phyloP scores from a whole-genome alignment of 2,329 filamentous ascomycete species.

The Amauroascus niger region DNA sequence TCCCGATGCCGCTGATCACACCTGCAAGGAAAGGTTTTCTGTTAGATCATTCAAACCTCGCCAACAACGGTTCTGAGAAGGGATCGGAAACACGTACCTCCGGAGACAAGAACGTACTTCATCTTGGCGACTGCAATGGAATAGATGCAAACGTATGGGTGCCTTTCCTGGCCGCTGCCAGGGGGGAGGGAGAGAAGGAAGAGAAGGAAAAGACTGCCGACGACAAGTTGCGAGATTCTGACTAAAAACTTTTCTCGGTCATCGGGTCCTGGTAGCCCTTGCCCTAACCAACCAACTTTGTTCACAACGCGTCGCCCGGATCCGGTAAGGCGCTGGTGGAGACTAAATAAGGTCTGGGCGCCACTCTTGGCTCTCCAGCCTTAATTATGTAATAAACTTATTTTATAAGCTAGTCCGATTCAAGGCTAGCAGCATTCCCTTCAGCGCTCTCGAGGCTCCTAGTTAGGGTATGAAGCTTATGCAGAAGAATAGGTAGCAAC shows the following conservation, averaged over 20 bases:
- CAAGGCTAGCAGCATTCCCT: neutral
- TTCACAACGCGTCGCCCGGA: neutral
- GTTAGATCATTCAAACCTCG: conserved; percentile 3
- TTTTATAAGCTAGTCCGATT: neutral
- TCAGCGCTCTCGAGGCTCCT: too few relatives aligned
- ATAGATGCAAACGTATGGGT: conserved; percentile 12
- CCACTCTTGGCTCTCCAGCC: neutral
- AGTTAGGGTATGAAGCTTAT: too few relatives aligned
- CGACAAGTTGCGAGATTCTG: neutral
- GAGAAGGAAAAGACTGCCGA: conserved; percentile 1
- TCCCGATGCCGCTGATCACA: conserved; percentile 45
- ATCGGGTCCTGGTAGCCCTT: conserved; percentile 6
- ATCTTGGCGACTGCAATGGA: conserved; percentile 40
- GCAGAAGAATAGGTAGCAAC: neutral
- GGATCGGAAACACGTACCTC: conserved; percentile 44
- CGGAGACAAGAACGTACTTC: conserved; percentile 74
- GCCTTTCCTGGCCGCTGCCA: conserved; percentile 14
- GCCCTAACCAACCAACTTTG: neutral
- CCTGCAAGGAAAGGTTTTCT: conserved; percentile 21
- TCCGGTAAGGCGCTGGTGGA: neutral
- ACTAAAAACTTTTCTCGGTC: neutral
- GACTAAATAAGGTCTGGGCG: neutral
- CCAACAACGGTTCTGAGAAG: neutral
- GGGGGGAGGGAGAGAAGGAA: conserved; percentile 10
- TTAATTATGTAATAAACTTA: neutral